Evolutionary conservation across 768 basidiomycete species (phyloP), one percentile per base, ranked within the genome.

Genomic region (Pleurotus djamor): DNA sequence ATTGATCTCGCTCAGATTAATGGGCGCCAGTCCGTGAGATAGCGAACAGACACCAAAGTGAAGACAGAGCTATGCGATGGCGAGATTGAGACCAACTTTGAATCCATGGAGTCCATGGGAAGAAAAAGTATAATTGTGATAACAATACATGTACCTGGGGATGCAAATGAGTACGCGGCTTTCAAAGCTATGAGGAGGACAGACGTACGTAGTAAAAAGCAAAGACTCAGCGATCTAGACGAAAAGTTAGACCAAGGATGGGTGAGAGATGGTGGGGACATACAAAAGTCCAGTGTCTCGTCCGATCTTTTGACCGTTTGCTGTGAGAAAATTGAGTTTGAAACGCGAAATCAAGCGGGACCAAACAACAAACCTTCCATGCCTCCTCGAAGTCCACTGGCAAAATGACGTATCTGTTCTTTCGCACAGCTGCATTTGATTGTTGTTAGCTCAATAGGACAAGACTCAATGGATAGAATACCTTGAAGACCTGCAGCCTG

Each of bases 341-440:
- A 67, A 65, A 67, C 47, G 56, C 60, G 71, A 67, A 65, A 64
- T 65, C 59, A 62, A 64, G 61, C 68, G 76, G 82, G 82, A 80
- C 69, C 79, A 87, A 88, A 86, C 64, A 82, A 84, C 92, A 68
- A 65, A 96, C 95, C 83, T 98, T 98, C 96, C 96, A 99, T 70
- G 95, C 95, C 74, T 98, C 96, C 71, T 99, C 97, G 67, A 99
- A 98, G 82, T 99, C 97, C 12, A 90, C 85, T 0, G 97, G 96
- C 17, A 98, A 79, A 69, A 99, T 96, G 48, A 99, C 86, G 76
- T 99, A 99, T 68, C 96, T 90, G 74, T 98, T 98, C 79, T 98
- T 98, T 60, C 96, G 89, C 13, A 98, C 96, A 64, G 96, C 96
- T 95, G 64, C 52, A 54, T 14, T 17, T n/a, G 33, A 59, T 50